Evolutionary conservation across 768 basidiomycete species (phyloP).

Genomic region (Suillus spraguei): DNA sequence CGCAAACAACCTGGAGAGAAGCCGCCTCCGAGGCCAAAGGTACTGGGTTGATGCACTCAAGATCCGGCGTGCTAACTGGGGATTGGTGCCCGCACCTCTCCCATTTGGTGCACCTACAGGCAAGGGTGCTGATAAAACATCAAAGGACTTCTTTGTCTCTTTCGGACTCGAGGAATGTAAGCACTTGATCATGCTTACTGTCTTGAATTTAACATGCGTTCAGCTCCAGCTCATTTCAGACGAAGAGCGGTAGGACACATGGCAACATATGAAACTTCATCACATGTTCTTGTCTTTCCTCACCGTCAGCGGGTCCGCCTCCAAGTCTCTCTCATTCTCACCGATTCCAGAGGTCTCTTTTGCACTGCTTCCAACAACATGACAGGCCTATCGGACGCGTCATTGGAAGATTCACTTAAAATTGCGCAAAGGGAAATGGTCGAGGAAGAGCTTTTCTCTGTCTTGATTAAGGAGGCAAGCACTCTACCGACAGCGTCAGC

Average conservation of each 20-base stretch:
- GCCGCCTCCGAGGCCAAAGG: constrained; percentile 61
- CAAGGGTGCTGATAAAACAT: constrained; percentile 78
- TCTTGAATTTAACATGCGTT: constrained; percentile 14
- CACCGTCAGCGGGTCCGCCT: constrained; percentile 66
- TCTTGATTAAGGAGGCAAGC: constrained; percentile 77
- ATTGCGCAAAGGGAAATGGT: constrained; percentile 71
- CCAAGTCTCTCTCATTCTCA: constrained; percentile 53
- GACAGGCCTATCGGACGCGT: constrained; percentile 30
- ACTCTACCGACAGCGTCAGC: constrained; percentile 75
- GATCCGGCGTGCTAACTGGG: constrained; percentile 78
- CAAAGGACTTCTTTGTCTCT: constrained; percentile 79
- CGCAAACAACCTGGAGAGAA: constrained; percentile 67
- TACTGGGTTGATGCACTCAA: constrained; percentile 86
- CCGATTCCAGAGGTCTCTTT: constrained; percentile 35
- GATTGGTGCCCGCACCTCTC: constrained; percentile 76
- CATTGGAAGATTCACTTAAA: constrained; percentile 54
- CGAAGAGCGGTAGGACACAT: constrained; percentile 73
- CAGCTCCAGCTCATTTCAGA: constrained; percentile 67
- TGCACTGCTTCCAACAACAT: constrained; percentile 41
- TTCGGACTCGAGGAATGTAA: constrained; percentile 83
- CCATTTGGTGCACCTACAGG: constrained; percentile 69
- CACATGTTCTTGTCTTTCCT: constrained; percentile 57
- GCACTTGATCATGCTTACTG: constrained; percentile 29
- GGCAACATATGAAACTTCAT: constrained; percentile 47
- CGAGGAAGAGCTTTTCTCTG: constrained; percentile 79